Base-by-base conservation (phyloP, 1,284 basidiomycete genomes). In the Ceratobasidium sp. region DNA sequence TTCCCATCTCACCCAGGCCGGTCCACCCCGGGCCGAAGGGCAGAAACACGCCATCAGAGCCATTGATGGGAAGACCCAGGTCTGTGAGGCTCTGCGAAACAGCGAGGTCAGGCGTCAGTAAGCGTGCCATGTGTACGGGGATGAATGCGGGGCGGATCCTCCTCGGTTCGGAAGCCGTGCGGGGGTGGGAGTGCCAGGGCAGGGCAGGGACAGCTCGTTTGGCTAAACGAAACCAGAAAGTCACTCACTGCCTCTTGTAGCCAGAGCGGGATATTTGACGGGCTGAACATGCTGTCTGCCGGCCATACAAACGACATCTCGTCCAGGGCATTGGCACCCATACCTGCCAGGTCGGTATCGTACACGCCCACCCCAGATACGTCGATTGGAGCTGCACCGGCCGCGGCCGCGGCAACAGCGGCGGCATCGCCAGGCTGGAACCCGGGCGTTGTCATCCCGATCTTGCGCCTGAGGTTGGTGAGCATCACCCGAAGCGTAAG, bases 401-500 rank as follows among this genome's bases (percentile, higher is more conserved):
- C n/a, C n/a, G n/a, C n/a, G n/a, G n/a, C n/a, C 68, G 77, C 49
- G 56, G 77, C 62, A 46, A 74, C 31, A n/a, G 51, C 22, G 27
- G 3, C 14, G 6, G 78, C 46, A 81, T 11, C 81, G 48, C 59
- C 74, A 13, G 77, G 78, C 78, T 48, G 88, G 80, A 74, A 87
- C 82, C 80, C 84, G 6, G 87, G 88, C 48, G 88, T 87, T 9
- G 85, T 80, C 73, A 93, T 84, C 0, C 93, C 93, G 31, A 94
- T 86, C 83, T 94, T 96, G 76, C 94, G 91, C 51, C 93, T 89
- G 76, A 96, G 87, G 82, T 93, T 94, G 49, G 93, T 90, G 68
- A 96, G 87, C 94, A 96, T 96, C 79, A 96, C 91, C 69, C 94
- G 90, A 53, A 96, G 85, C 0, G 95, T 94, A 37, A 96, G 84